Base-by-base conservation (phyloP, 1,284 basidiomycete species). In the Lentinus polychrous region DNA sequence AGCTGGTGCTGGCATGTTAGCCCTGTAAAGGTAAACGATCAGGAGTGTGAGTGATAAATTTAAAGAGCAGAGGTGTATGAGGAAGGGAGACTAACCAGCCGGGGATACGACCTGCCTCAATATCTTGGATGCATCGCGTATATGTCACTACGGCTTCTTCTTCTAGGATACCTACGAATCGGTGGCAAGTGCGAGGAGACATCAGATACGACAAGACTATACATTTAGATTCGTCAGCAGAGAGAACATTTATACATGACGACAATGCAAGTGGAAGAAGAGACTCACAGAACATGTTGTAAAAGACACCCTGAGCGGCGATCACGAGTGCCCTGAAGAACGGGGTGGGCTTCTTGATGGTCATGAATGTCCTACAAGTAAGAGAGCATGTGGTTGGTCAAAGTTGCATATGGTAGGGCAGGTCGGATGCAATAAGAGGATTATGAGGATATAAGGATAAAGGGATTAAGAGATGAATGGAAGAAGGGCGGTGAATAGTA, bases 161-260 rank as follows among this genome's bases (percentile, higher is more conserved):
- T 62, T 98, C 95, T 8, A 99, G 74, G 60, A 91, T 73, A n/a
- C 79, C 95, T 40, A 98, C 94, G 64, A 98, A 98, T 27, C 95
- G 88, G 67, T 98, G 95, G 54, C 90, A 92, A 1, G 81, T 78
- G 48, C 75, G 74, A 0, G 95, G 95, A 0, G 90, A 87, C 43
- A 94, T 56, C 48, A 94, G 65, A 65, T 95, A 96, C 20, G 83
- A 78, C 27, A 93, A 63, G 76, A 90, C 85, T 88, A 43, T 14
- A 46, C 20, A 34, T 31, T 18, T 23, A 40, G 3, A 43, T 27
- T 8, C 4, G 49, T 46, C 39, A 43, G 41, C 35, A 5, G 32
- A 15, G 35, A 14, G 14, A 37, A 6, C n/a, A 10, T 20, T n/a
- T n/a, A n/a, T n/a, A n/a, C n/a, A n/a, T n/a, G n/a, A n/a, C n/a